Conservation (phyloP, 1,284 basidiomycete species). For the Cryptococcus sp. region DNA sequence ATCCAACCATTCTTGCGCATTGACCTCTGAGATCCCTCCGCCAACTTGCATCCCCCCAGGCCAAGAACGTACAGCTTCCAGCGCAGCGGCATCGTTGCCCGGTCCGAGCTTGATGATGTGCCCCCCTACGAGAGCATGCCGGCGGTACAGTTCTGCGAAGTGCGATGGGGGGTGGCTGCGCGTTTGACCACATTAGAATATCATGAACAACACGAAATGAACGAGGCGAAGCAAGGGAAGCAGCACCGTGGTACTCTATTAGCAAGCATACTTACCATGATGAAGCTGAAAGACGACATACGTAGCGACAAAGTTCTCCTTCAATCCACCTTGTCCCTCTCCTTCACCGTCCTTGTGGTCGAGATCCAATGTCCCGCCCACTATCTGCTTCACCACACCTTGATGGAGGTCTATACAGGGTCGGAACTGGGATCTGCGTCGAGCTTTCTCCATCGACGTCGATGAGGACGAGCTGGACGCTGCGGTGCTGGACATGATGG, state of each 20-base stretch:
- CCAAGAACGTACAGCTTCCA: conserved; percentile 80
- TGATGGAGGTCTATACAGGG: conserved; percentile 98
- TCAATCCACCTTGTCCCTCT: conserved; percentile 57
- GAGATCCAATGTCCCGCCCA: conserved; percentile 78
- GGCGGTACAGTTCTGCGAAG: conserved; percentile 78
- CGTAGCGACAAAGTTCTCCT: conserved; percentile 93
- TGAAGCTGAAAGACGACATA: conserved; percentile 51
- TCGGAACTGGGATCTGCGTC: conserved; percentile 63
- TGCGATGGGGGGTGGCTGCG: conserved; percentile 74
- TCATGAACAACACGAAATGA: background rate
- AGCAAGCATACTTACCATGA: background rate
- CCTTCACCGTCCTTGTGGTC: conserved; percentile 46
- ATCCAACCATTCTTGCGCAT: conserved; percentile 82
- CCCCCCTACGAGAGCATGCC: conserved; percentile 73
- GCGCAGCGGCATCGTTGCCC: conserved; percentile 81
- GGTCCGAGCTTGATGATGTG: conserved; percentile 97
- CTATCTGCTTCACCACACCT: conserved; percentile 96
- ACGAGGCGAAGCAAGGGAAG: background rate
- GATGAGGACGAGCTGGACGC: background rate
- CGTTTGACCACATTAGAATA: background rate
- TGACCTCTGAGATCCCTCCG: conserved; percentile 82
- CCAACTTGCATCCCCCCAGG: conserved; percentile 85
- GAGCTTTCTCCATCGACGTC: background rate
- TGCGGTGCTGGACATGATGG: background rate
- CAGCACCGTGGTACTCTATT: background rate